phyloP scores from a whole-genome alignment of 345 rosid genomes.

The Lumnitzera littorea region DNA sequence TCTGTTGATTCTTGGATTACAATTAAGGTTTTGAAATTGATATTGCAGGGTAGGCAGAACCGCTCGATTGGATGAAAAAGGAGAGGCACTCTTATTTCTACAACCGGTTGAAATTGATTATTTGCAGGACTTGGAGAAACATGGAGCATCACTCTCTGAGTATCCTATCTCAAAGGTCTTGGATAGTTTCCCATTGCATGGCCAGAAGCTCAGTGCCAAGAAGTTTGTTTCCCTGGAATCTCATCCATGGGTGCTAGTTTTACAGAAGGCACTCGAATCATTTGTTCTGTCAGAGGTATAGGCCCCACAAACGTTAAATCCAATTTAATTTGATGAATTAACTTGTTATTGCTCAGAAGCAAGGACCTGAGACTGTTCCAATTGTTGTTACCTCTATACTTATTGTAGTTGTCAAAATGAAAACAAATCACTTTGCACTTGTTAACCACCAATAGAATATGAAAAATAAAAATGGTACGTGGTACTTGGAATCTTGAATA shows the following conservation, averaged over 20 bases:
- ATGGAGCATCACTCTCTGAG: constrained; percentile 69
- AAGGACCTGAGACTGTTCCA: no score
- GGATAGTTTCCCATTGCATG: constrained; percentile 49
- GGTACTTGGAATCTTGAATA: no score
- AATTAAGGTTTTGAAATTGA: constrained; percentile 5
- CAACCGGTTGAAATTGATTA: constrained; percentile 86
- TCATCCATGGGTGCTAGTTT: constrained; percentile 73
- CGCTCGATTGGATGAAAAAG: constrained; percentile 88
- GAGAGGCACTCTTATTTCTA: constrained; percentile 78
- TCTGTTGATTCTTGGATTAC: no score
- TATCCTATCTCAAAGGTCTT: constrained; percentile 72
- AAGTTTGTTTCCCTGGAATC: constrained; percentile 48
- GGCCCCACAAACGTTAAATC: no score
- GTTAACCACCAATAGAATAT: no score
- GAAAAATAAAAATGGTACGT: no score
- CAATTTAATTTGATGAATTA: no score
- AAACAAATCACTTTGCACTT: no score
- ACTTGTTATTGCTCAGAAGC: no score
- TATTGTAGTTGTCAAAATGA: no score
- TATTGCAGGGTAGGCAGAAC: constrained; percentile 91
- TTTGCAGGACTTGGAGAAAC: constrained; percentile 72
- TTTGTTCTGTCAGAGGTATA: constrained; percentile 49
- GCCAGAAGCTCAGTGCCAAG: constrained; percentile 35
- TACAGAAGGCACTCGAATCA: constrained; percentile 77
- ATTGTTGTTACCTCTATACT: no score